Evolutionary conservation across 805 yeast genomes (phyloP), one percentile per base, ranked within the genome.

Genomic region (Barnettozyma californica): DNA sequence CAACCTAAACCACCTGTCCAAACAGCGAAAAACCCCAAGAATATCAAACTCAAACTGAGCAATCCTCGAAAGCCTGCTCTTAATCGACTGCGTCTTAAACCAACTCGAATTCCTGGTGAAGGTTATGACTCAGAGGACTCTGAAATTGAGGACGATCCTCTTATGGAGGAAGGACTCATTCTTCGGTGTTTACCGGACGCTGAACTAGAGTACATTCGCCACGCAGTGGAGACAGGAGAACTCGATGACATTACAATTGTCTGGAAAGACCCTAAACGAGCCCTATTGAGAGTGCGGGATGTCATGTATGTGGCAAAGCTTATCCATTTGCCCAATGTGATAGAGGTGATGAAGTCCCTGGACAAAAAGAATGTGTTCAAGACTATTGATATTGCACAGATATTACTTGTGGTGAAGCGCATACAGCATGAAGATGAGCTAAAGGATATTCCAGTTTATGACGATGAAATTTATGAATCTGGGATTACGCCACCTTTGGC

Each of bases 101-200:
- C 84, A 1, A 73, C 75, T 4, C 72, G 96, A 57, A 74, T 84
- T 4, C 94, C 95, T 0, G 96, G 96, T 5, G 97, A 92, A 58
- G 98, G 98, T 1, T 92, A 92, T 65, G 99, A 92, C 62, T 85
- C 96, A 2, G 98, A 92, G 59, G 97, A 95, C 18, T 95, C 97
- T 0, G 98, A 92, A 55, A 71, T 88, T 23, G 99, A 94, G 63
- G 97, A 90, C 51, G 97, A 94, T 61, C 98, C 99, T 1, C 68
- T 89, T 52, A 71, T 89, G 9, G 98, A 94, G 61, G 95, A 88
- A 55, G 96, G 94, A 0, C 74, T 94, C 1, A 73, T 90, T 1
- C 64, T 94, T 39, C 74, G 99, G 47, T 81, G 92, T 68, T 54
- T 83, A n/a, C 74, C 75, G 1, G 88, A 83, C 50, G 72, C 76